These are phyloP conservation scores for Trichophyton equinum DNA, from an alignment of 2,329 filamentous ascomycete genomes.

Conservation along the genomic window DNA sequence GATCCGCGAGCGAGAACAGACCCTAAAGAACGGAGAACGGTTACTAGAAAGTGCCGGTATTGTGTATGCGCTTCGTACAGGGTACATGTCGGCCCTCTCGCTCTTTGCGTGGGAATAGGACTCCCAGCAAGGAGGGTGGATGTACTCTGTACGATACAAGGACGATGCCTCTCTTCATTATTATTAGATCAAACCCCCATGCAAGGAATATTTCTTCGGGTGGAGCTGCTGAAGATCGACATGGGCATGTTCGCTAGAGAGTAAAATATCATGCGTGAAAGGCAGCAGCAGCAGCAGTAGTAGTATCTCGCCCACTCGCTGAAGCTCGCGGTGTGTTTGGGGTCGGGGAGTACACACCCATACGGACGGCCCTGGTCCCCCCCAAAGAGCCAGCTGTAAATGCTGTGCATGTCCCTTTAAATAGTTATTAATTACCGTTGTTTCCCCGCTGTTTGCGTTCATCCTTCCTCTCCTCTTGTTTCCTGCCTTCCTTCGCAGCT, in stretches of 20 bases:
- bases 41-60: background rate
- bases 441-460: background rate
- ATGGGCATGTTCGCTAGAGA: background rate
- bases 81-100: background rate
- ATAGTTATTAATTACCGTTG: background rate
- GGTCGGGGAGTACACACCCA: background rate
- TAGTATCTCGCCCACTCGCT: background rate
- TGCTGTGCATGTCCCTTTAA: background rate
- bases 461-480: background rate
- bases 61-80: background rate
- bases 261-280: background rate
- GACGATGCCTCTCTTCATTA: background rate
- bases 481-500: background rate
- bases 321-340: background rate
- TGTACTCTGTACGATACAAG: background rate
- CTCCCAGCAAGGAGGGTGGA: background rate
- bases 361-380: background rate
- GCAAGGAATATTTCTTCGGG: background rate
- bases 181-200: background rate
- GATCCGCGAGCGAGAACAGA: background rate
- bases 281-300: background rate
- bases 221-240: background rate
- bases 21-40: background rate
- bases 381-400: background rate
- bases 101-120: background rate